Evolutionary conservation across 2,329 filamentous ascomycete species (phyloP), one percentile per base, ranked within the genome.

Genomic region (Simplicillium sp.): DNA sequence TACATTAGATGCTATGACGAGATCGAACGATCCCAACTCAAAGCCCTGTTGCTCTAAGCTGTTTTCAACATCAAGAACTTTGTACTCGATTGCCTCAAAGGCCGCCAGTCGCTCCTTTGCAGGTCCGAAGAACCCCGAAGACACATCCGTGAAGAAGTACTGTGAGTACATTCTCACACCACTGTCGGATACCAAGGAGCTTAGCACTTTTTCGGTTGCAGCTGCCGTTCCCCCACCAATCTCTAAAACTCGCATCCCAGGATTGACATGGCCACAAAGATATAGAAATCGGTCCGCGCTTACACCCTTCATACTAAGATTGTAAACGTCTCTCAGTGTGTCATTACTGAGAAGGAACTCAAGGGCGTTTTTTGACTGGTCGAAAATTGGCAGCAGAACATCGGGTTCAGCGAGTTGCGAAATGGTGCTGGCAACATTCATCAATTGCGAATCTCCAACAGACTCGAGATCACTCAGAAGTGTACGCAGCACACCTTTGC

Each of bases 221-320:
- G 53, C 54, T 5, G 63, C 62, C 1, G 59, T 67, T 1, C 64
- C 64, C 1, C 60, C 62, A 3, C 64, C 66, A 13, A 68, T 52
- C 41, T 69, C 66, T 1, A 69, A 50, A 32, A 68, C 54, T 3
- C 55, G 51, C 9, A 66, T 48, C 11, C 50, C 47, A 4, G 51
- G 49, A 4, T 50, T 52, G 2, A 47, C 54, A 49, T 53, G 31
- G 40, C 50, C 36, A 28, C 37, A 34, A n/a, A 42, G 36, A 11
- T 20, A 34, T 14, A 47, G 37, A 3, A 45, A 25, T 4, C 20
- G 7, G 2, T 33, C 36, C 12, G 33, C 29, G 18, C 43, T 34
- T 7, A 40, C 28, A 18, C 20, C 28, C 12, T 16, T 29, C 11
- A 1, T 18, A 16, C 14, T 34, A 11, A 39, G 20, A 14, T 39